Conservation (phyloP, 2,329 filamentous ascomycete genomes). For the Clarireedia hainanense region DNA sequence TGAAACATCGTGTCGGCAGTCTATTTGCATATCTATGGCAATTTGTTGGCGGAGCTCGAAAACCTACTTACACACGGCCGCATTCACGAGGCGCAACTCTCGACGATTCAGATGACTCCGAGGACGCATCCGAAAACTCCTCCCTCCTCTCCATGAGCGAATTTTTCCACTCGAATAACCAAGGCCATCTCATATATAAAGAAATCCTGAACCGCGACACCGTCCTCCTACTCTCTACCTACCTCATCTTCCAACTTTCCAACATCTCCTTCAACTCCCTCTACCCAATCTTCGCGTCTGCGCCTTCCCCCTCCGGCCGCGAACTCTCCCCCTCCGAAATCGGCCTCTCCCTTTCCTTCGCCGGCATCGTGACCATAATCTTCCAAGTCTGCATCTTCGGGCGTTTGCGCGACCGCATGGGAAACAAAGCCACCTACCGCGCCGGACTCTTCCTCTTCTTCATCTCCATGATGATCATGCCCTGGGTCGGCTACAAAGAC, state of each 20-base stretch:
- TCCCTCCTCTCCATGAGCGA: constrained; percentile 25
- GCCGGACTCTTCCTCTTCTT: constrained; percentile 72
- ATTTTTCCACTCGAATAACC: constrained; percentile 34
- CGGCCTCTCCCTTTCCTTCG: constrained; percentile 75
- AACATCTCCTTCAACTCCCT: constrained; percentile 95
- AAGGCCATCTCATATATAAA: constrained; percentile 42
- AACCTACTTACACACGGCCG: constrained; percentile 50
- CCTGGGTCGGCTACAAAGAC: constrained; percentile 75
- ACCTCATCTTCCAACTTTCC: constrained; percentile 85
- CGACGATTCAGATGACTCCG: constrained; percentile 34
- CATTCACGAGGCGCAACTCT: constrained; percentile 26
- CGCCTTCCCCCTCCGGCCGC: constrained; percentile 67
- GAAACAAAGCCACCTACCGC: constrained; percentile 80
- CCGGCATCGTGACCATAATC: constrained; percentile 75
- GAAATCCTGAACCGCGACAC: constrained; percentile 73
- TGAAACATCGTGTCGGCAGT: constrained; percentile 48
- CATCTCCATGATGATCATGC: constrained; percentile 77
- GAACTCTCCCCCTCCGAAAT: constrained; percentile 70
- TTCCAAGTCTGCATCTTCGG: constrained; percentile 88
- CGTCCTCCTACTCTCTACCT: constrained; percentile 71
- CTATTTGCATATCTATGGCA: constrained; percentile 65
- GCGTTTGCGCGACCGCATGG: constrained; percentile 66
- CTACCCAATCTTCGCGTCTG: constrained; percentile 86
- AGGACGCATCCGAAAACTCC: constrained; percentile 31
- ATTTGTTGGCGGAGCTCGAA: constrained; percentile 47